Percentiles rank a stretch among this genome's conserved stretches.
Conservation (phyloP, 768 basidiomycete genomes). For the Tulasnella sp. region DNA sequence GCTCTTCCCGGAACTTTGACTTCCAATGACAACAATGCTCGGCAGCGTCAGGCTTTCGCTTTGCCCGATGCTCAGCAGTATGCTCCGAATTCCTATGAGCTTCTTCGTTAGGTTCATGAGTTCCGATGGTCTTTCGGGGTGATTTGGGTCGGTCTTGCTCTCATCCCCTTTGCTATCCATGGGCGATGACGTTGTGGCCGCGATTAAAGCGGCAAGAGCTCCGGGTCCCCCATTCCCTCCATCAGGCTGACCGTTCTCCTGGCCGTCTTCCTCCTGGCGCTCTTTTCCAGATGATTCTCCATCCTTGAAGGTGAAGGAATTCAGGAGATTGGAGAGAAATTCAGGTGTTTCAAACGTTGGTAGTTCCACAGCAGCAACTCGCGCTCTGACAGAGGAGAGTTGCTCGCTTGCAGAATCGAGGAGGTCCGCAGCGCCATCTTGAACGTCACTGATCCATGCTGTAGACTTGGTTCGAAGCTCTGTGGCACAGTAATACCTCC, state of each 20-base stretch:
- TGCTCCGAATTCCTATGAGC: slow-evolving; percentile 89
- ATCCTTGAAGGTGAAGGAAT: not conserved
- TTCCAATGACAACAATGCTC: slow-evolving; percentile 96
- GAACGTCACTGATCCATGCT: slow-evolving; percentile 56
- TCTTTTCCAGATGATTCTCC: not conserved
- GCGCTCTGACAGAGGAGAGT: slow-evolving; percentile 50
- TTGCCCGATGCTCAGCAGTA: slow-evolving; percentile 94
- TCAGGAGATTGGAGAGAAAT: slow-evolving; percentile 60
- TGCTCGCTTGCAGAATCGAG: slow-evolving; percentile 66
- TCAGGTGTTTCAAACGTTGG: slow-evolving; percentile 52
- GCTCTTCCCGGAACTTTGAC: slow-evolving; percentile 97
- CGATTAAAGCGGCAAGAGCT: slow-evolving; percentile 64
- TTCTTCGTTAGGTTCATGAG: slow-evolving; percentile 91
- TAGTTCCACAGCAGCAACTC: slow-evolving; percentile 53
- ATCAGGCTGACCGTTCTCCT: not conserved
- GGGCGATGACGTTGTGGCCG: slow-evolving; percentile 70
- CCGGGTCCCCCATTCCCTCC: slow-evolving; percentile 32
- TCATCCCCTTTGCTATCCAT: slow-evolving; percentile 47
- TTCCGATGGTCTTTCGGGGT: slow-evolving; percentile 53
- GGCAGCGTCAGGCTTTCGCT: slow-evolving; percentile 90
- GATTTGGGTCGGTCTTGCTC: slow-evolving; percentile 20
- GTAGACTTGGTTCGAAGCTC: slow-evolving; percentile 64
- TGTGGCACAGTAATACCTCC: slow-evolving; percentile 28
- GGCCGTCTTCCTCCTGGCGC: not conserved
- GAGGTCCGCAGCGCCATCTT: slow-evolving; percentile 61